Percentiles rank a stretch among this genome's conserved stretches.
These are phyloP conservation scores for Ceratobasidium sp. DNA, from an alignment of 1,284 basidiomycete genomes.

Conservation along the genomic window DNA sequence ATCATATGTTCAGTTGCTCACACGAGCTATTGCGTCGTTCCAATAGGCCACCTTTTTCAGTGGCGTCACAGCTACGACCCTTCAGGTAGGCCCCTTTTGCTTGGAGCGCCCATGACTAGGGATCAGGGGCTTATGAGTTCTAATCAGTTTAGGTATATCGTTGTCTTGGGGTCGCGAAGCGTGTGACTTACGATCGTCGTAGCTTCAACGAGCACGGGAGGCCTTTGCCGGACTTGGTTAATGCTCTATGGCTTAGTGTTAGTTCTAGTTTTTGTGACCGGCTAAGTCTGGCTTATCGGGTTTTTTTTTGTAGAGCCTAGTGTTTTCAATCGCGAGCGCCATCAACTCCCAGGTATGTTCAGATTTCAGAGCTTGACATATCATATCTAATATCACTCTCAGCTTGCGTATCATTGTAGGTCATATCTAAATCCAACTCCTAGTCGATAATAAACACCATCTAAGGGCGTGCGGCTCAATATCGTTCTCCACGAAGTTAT, in stretches of 20 bases:
- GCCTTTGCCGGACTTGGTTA: slow-evolving; percentile 62
- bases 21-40: not conserved
- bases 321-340: slow-evolving; percentile 81
- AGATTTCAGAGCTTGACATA: not conserved
- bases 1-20: not conserved
- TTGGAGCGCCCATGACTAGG: too few species aligned
- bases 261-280: not conserved
- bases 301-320: slow-evolving; percentile 58
- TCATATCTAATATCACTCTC: not conserved
- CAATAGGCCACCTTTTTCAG: slow-evolving; percentile 76
- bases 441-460: not conserved
- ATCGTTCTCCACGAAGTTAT: slow-evolving; percentile 72
- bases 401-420: slow-evolving; percentile 50
- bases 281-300: not conserved
- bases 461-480: slow-evolving; percentile 67
- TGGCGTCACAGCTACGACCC: slow-evolving; percentile 68
- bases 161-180: not conserved
- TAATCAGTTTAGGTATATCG: slow-evolving; percentile 17
- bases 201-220: slow-evolving; percentile 5
- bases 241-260: slow-evolving; percentile 76
- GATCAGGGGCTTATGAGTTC: too few species aligned
- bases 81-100: too few species aligned
- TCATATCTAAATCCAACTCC: not conserved
- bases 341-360: slow-evolving; percentile 74
- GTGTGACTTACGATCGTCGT: not conserved